A percentile compares a stretch with the other conserved stretches of the same genome.
Conservation (phyloP, 208 protist species). For the Leishmania amazonensis region DNA sequence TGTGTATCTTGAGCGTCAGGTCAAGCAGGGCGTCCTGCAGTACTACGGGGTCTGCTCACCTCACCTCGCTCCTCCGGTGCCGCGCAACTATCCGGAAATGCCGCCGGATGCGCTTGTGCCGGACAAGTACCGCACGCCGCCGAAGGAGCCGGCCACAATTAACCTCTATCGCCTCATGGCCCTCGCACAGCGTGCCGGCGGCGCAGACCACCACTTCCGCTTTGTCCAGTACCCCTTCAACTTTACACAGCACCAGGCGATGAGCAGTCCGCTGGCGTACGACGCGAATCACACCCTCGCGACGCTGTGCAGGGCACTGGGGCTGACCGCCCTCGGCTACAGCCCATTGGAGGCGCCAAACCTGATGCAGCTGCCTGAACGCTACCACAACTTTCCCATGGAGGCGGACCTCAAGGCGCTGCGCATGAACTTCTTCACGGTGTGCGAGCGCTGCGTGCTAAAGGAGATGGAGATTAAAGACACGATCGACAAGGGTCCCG, state of each 20-base stretch:
- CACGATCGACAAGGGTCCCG: conserved; percentile 77
- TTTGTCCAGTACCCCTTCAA: conserved; percentile 92
- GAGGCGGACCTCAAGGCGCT: conserved; percentile 77
- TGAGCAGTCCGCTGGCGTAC: conserved; percentile 78
- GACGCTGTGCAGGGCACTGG: conserved; percentile 63
- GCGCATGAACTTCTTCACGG: conserved; percentile 90
- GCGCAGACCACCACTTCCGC: conserved; percentile 74
- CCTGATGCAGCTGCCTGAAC: conserved; percentile 83
- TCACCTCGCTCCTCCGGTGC: conserved; percentile 76
- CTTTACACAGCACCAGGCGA: conserved; percentile 78
- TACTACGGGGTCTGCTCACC: conserved; percentile 86
- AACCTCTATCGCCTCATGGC: conserved; percentile 79
- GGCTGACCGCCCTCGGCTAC: conserved; percentile 76
- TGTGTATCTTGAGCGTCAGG: conserved; percentile 81
- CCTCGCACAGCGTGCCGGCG: conserved; percentile 65
- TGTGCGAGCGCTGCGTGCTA: conserved; percentile 77
- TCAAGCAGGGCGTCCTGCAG: conserved; percentile 74
- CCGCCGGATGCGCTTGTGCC: conserved; percentile 82
- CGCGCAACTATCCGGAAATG: conserved; percentile 68
- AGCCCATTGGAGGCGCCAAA: conserved; percentile 87
- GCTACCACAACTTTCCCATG: conserved; percentile 91
- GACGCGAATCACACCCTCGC: conserved; percentile 81
- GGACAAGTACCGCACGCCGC: conserved; percentile 65
- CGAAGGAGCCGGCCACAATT: conserved; percentile 48
- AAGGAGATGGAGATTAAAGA: conserved; percentile 92